Conservation (phyloP, 257 asterid genomes). For the Nicotiana sylvestris region DNA sequence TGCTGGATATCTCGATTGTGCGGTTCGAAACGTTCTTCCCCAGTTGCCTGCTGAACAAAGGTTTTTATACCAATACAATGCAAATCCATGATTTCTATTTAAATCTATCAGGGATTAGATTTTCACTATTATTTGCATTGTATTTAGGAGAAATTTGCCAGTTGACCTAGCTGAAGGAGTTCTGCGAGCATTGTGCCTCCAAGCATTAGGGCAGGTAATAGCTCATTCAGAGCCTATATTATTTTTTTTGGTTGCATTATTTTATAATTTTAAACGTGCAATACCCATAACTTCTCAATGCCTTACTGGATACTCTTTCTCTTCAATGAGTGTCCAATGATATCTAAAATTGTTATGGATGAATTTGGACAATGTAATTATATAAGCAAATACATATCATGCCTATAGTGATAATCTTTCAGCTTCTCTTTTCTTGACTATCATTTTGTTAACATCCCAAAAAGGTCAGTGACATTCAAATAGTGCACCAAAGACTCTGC, state of each 20-base stretch:
- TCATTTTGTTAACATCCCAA: neutral
- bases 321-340: neutral
- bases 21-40: slow-evolving; percentile 85
- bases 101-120: neutral
- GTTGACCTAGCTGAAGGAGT: slow-evolving; percentile 98
- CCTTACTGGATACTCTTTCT: neutral
- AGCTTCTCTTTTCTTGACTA: neutral
- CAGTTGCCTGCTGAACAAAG: slow-evolving; percentile 79
- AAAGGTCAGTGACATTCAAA: neutral
- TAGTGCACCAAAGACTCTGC: neutral
- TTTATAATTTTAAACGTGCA: neutral
- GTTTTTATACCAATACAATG: slow-evolving; percentile 26
- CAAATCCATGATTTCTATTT: neutral
- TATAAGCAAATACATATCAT: neutral
- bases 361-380: neutral
- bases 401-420: slow-evolving; percentile 1
- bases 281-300: neutral
- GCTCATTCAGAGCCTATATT: slow-evolving; percentile 14
- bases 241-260: neutral
- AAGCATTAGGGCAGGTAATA: slow-evolving; percentile 91
- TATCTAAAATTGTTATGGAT: neutral
- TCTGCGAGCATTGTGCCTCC: slow-evolving; percentile 91
- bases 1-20: slow-evolving; percentile 97
- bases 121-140: slow-evolving; percentile 22
- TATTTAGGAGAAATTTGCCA: slow-evolving; percentile 75